These are phyloP conservation scores for Aureobasidium leucospermi DNA, from an alignment of 2,329 filamentous ascomycete species.

Conservation along the genomic window DNA sequence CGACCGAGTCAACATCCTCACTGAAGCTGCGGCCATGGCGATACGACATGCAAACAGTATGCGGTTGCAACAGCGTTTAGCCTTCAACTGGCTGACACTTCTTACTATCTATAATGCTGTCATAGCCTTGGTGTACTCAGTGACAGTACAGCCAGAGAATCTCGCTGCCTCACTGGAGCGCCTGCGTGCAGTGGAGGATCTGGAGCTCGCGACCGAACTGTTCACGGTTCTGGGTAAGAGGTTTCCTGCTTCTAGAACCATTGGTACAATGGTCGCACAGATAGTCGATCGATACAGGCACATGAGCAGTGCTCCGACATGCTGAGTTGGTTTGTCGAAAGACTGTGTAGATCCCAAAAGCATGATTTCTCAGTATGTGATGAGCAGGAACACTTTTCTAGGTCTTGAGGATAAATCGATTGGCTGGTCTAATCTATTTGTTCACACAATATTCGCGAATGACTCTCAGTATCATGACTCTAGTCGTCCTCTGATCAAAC, in stretches of 20 bases:
- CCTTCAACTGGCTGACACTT: constrained; percentile 38
- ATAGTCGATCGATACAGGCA: not conserved
- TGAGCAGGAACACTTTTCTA: too few relatives aligned
- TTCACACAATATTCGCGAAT: constrained; percentile 1
- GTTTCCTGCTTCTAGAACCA: constrained; percentile 12
- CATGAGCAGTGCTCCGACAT: not conserved
- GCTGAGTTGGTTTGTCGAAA: not conserved
- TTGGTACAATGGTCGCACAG: constrained; percentile 2
- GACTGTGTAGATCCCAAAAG: too few relatives aligned
- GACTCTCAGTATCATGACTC: constrained; percentile 18
- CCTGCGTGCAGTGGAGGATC: constrained; percentile 16
- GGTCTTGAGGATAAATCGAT: too few relatives aligned
- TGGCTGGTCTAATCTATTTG: not conserved
- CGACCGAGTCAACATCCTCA: constrained; percentile 31
- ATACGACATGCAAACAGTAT: constrained; percentile 36
- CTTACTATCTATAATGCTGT: constrained; percentile 37
- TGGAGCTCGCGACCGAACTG: constrained; percentile 16
- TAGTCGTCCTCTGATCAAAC: constrained; percentile 36
- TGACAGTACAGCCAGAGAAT: constrained; percentile 32
- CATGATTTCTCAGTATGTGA: too few relatives aligned
- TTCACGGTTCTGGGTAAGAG: constrained; percentile 14
- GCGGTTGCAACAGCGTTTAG: constrained; percentile 34
- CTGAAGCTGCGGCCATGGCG: constrained; percentile 36
- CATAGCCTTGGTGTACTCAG: constrained; percentile 38
- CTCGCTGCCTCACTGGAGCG: constrained; percentile 15